Percentiles rank a stretch among this genome's conserved stretches.
phyloP scores from a whole-genome alignment of 2,329 filamentous ascomycete species.

The Pestalotiopsis sp. region DNA sequence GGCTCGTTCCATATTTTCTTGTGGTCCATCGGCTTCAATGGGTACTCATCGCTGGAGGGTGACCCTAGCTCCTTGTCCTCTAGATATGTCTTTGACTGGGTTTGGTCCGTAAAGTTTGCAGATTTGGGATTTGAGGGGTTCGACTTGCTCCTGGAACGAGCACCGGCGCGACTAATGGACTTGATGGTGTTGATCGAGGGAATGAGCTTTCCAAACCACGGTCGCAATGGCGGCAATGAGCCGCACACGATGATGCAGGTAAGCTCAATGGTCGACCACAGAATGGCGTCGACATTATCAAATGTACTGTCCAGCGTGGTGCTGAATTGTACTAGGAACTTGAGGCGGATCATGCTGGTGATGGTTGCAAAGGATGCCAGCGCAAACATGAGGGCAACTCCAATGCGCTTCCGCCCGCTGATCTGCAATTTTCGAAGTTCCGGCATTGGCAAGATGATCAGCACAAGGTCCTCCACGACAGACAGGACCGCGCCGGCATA shows the following conservation, averaged over 20 bases:
- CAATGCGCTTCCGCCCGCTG: constrained; percentile 65
- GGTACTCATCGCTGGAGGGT: neutral
- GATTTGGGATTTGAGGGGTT: neutral
- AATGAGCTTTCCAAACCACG: constrained; percentile 20
- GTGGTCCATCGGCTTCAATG: neutral
- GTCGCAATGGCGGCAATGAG: constrained; percentile 25
- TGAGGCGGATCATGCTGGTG: constrained; percentile 24
- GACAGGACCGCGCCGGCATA: constrained; percentile 68
- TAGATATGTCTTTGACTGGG: neutral
- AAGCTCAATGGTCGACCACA: constrained; percentile 28
- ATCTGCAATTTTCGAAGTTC: constrained; percentile 49
- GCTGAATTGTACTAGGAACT: constrained; percentile 20
- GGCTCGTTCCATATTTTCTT: constrained; percentile 1
- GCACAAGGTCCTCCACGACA: constrained; percentile 67
- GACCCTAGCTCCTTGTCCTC: neutral
- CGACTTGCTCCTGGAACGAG: neutral
- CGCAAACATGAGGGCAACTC: constrained; percentile 66
- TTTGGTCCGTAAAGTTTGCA: neutral
- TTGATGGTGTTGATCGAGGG: constrained; percentile 5
- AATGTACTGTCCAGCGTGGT: constrained; percentile 21
- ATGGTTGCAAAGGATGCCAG: constrained; percentile 50
- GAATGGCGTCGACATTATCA: constrained; percentile 21
- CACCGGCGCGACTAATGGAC: neutral
- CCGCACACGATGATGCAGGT: constrained; percentile 26
- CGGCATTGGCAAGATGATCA: constrained; percentile 63